These are phyloP conservation scores for Salicornia ramosissima DNA, from an alignment of 148 eudicot genomes.

Conservation along the genomic window DNA sequence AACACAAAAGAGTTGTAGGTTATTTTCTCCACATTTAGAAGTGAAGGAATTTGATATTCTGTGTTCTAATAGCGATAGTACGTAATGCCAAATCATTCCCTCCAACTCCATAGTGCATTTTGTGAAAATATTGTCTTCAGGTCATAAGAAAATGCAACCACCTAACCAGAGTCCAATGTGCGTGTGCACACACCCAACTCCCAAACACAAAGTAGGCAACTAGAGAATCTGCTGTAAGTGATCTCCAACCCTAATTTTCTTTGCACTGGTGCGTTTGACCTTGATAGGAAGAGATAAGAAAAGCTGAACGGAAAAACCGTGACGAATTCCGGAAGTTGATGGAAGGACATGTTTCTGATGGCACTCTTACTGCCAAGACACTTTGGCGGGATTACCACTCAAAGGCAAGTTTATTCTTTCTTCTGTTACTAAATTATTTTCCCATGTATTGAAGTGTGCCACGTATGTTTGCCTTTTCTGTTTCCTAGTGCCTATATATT, in stretches of 20 bases:
- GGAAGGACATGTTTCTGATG: constrained; percentile 77
- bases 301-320: constrained; percentile 86
- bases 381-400: constrained; percentile 83
- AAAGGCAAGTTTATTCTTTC: constrained; percentile 46
- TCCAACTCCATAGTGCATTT: too few relatives aligned
- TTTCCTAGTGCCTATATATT: background rate
- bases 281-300: constrained; percentile 77
- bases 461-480: background rate
- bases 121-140: too few relatives aligned
- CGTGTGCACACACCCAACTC: too few relatives aligned
- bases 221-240: background rate
- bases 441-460: background rate
- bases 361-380: constrained; percentile 59
- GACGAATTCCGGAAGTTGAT: constrained; percentile 92
- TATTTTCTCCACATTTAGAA: background rate
- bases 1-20: background rate
- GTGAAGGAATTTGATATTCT: background rate
- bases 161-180: too few relatives aligned
- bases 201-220: background rate
- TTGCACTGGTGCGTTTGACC: constrained; percentile 18
- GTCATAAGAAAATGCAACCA: too few relatives aligned
- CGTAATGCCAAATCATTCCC: background rate
- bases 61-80: background rate
- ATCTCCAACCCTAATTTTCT: background rate
- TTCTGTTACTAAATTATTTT: background rate